Evolutionary conservation across 768 basidiomycete species (phyloP).

Genomic region (Agaricus blazei): DNA sequence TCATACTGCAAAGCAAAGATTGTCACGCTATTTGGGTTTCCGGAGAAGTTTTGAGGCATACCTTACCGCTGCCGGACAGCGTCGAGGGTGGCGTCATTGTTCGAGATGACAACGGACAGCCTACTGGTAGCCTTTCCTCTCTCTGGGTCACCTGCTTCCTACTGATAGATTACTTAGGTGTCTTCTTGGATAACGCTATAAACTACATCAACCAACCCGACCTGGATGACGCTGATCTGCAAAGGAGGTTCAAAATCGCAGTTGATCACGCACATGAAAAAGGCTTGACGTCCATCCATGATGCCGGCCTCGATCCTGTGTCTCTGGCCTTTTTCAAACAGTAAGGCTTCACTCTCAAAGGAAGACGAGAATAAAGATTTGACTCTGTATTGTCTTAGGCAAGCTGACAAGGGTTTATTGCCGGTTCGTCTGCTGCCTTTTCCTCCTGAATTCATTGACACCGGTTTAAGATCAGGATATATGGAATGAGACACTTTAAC

Average conservation of each 20-base stretch:
- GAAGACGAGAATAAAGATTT: background rate
- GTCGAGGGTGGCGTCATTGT: conserved; percentile 82
- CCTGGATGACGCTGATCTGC: conserved; percentile 58
- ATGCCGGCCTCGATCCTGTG: conserved; percentile 67
- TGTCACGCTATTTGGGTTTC: conserved; percentile 90
- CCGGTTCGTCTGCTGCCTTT: conserved; percentile 40
- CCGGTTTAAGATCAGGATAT: conserved; percentile 56
- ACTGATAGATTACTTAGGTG: conserved; percentile 35
- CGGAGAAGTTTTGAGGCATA: conserved; percentile 46
- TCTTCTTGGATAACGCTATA: conserved; percentile 86
- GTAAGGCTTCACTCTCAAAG: conserved; percentile 27
- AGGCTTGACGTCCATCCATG: conserved; percentile 83
- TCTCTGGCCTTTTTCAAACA: conserved; percentile 73
- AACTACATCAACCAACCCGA: conserved; percentile 60
- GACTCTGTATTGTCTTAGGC: conserved; percentile 32
- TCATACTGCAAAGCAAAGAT: conserved; percentile 82
- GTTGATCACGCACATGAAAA: conserved; percentile 61
- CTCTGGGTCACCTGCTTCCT: conserved; percentile 1
- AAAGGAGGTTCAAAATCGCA: conserved; percentile 54
- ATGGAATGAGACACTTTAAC: conserved; percentile 72
- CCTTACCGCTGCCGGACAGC: conserved; percentile 57
- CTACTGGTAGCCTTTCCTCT: conserved; percentile 51
- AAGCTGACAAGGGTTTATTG: conserved; percentile 51
- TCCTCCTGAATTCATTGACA: conserved; percentile 6
- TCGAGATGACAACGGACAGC: conserved; percentile 57